Percentiles rank a stretch among this genome's conserved stretches.
Evolutionary conservation across 768 basidiomycete species (phyloP).

Genomic region (Xerocomus potaroensis): DNA sequence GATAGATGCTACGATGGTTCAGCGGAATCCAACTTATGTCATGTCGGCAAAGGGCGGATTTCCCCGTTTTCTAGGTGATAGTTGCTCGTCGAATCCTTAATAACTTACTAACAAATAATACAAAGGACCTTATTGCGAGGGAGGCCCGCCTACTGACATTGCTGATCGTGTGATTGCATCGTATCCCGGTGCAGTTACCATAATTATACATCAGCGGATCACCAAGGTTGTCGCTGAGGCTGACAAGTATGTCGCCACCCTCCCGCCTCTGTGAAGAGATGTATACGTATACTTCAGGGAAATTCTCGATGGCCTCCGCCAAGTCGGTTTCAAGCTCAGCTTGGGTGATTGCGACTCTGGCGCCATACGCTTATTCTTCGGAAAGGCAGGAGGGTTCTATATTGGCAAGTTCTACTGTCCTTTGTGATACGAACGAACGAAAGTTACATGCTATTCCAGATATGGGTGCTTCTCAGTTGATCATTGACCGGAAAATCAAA

Average conservation of each 20-base stretch:
- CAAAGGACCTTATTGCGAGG: slow-evolving; percentile 42
- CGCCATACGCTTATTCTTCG: slow-evolving; percentile 43
- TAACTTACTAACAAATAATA: no score
- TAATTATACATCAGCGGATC: slow-evolving; percentile 33
- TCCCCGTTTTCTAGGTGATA: slow-evolving; percentile 24
- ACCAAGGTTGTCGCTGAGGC: slow-evolving; percentile 45
- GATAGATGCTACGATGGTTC: slow-evolving; percentile 45
- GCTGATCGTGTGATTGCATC: slow-evolving; percentile 52
- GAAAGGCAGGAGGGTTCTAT: slow-evolving; percentile 61
- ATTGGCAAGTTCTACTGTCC: slow-evolving; percentile 38
- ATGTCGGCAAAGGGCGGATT: slow-evolving; percentile 43
- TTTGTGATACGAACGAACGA: background rate
- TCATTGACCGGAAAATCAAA: slow-evolving; percentile 46
- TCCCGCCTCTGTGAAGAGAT: background rate
- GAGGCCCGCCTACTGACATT: slow-evolving; percentile 44
- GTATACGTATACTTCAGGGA: slow-evolving; percentile 30
- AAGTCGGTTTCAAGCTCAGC: slow-evolving; percentile 54
- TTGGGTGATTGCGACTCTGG: slow-evolving; percentile 51
- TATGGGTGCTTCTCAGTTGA: slow-evolving; percentile 38
- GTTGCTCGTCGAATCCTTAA: no score
- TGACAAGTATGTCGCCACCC: slow-evolving; percentile 46
- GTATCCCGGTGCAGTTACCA: slow-evolving; percentile 34
- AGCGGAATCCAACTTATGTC: slow-evolving; percentile 52
- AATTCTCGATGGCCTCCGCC: slow-evolving; percentile 52
- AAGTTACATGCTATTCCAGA: slow-evolving; percentile 23